Percentiles rank a stretch among this genome's conserved stretches.
These are phyloP conservation scores for Ophiobolus disseminans DNA, from an alignment of 2,329 filamentous ascomycete species.

Conservation along the genomic window DNA sequence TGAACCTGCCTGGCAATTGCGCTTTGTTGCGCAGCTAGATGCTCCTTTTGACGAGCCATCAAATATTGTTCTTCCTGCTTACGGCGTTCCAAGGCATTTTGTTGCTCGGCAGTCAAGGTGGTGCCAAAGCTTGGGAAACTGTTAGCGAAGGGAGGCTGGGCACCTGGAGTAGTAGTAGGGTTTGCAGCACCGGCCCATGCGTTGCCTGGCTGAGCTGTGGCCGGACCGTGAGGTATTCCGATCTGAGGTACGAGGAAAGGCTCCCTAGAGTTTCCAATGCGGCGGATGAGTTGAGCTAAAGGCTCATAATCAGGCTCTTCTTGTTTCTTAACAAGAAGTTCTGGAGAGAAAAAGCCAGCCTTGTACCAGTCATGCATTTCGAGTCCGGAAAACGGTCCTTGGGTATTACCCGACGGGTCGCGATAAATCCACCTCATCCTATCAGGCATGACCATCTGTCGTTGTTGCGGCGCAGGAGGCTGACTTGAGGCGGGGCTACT, in stretches of 20 bases:
- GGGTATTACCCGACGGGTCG: slow-evolving; percentile 88
- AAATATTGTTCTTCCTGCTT: slow-evolving; percentile 99
- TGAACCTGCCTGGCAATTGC: slow-evolving; percentile 76
- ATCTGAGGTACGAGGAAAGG: slow-evolving; percentile 98
- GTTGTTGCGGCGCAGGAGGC: slow-evolving; percentile 71
- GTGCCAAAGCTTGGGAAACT: slow-evolving; percentile 97
- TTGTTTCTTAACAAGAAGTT: slow-evolving; percentile 91
- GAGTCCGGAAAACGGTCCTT: slow-evolving; percentile 93
- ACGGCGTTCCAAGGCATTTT: slow-evolving; percentile 92
- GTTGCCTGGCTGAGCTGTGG: slow-evolving; percentile 58
- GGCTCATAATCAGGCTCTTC: slow-evolving; percentile 96
- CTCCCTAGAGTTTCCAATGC: slow-evolving; percentile 96
- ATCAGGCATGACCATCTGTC: slow-evolving; percentile 98
- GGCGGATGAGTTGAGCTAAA: slow-evolving; percentile 88
- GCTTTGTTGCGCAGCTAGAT: slow-evolving; percentile 83
- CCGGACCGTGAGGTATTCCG: slow-evolving; percentile 86
- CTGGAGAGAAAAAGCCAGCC: slow-evolving; percentile 94
- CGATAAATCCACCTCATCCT: slow-evolving; percentile 99
- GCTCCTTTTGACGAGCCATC: slow-evolving; percentile 95
- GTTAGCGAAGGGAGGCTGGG: slow-evolving; percentile 83
- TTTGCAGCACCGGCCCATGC: slow-evolving; percentile 52
- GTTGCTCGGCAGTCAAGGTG: slow-evolving; percentile 94
- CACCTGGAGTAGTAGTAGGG: slow-evolving; percentile 51
- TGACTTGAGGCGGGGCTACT: slow-evolving; percentile 67
- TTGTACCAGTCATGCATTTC: slow-evolving; percentile 99